These are phyloP conservation scores for Ceratocystis alfenasii DNA, from an alignment of 2,329 filamentous ascomycete species.

Conservation along the genomic window DNA sequence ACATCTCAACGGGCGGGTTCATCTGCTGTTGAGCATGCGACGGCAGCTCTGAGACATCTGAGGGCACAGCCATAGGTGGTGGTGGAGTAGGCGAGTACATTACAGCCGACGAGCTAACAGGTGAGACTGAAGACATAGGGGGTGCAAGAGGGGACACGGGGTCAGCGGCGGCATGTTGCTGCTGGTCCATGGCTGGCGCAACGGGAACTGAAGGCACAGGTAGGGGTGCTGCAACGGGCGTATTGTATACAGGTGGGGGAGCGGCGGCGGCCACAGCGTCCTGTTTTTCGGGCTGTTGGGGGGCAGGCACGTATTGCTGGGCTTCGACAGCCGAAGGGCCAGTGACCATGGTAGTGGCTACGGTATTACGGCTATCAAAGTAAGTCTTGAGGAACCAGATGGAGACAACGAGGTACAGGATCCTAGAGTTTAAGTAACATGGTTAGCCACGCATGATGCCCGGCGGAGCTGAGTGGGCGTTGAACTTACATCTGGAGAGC, in stretches of 20 bases:
- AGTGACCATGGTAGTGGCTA: conserved; percentile 25
- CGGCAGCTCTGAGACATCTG: conserved; percentile 52
- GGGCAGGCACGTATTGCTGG: conserved; percentile 17
- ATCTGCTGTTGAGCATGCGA: conserved; percentile 14
- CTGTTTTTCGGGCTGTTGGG: not conserved
- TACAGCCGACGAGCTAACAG: not conserved
- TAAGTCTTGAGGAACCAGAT: conserved; percentile 31
- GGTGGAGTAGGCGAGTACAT: conserved; percentile 5
- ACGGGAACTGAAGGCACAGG: not conserved
- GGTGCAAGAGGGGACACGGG: not conserved
- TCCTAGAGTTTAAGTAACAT: conserved; percentile 26
- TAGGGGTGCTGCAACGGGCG: not conserved
- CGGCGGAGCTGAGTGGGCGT: not conserved
- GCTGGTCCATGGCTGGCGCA: not conserved
- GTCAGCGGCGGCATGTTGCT: not conserved
- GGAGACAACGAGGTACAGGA: conserved; percentile 33
- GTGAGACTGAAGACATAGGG: not conserved
- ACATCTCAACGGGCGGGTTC: conserved; percentile 18
- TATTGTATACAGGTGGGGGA: not conserved
- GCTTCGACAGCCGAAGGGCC: conserved; percentile 23
- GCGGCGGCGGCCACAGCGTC: not conserved
- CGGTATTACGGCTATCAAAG: conserved; percentile 28
- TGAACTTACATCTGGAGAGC: conserved; percentile 34
- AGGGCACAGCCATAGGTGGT: not conserved
- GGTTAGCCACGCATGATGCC: not conserved